Conservation (phyloP, 129 eudicot species). For the Flaveria bidentis region DNA sequence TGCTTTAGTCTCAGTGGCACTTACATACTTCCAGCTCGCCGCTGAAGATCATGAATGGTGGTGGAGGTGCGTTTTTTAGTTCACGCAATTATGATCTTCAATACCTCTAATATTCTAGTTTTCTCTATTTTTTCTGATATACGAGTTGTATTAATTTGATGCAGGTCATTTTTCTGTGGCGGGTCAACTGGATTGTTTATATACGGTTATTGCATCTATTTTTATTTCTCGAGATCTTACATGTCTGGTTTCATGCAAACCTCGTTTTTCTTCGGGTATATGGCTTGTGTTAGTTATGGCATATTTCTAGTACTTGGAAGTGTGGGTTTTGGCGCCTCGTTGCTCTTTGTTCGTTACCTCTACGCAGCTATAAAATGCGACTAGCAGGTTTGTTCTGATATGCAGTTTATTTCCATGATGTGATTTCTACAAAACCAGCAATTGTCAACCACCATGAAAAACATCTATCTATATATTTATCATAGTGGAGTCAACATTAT, state of each 20-base stretch:
- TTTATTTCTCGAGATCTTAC: constrained; percentile 23
- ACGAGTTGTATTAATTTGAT: constrained; percentile 14
- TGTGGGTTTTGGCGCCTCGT: constrained; percentile 42
- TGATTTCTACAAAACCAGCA: background rate
- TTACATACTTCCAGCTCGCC: constrained; percentile 72
- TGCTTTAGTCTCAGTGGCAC: constrained; percentile 56
- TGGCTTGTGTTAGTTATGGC: constrained; percentile 41
- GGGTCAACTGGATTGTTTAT: constrained; percentile 44
- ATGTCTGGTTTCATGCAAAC: constrained; percentile 44
- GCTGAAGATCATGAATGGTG: constrained; percentile 79
- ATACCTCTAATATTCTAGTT: no score
- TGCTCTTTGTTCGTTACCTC: constrained; percentile 43
- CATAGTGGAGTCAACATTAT: no score
- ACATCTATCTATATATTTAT: background rate
- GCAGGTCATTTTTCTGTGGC: constrained; percentile 43
- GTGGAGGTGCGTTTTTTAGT: constrained; percentile 45
- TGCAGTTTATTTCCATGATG: background rate
- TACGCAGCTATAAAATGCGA: constrained; percentile 44
- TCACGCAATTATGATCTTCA: background rate
- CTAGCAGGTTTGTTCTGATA: constrained; percentile 10
- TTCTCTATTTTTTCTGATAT: constrained; percentile 18
- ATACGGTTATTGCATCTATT: constrained; percentile 39
- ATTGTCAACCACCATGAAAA: background rate
- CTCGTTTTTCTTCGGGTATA: constrained; percentile 41
- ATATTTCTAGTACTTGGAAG: constrained; percentile 41